A percentile compares a stretch with the other conserved stretches of the same genome.
Evolutionary conservation across 2,329 filamentous ascomycete genomes (phyloP).

Genomic region (Stagonosporopsis rhizophila): DNA sequence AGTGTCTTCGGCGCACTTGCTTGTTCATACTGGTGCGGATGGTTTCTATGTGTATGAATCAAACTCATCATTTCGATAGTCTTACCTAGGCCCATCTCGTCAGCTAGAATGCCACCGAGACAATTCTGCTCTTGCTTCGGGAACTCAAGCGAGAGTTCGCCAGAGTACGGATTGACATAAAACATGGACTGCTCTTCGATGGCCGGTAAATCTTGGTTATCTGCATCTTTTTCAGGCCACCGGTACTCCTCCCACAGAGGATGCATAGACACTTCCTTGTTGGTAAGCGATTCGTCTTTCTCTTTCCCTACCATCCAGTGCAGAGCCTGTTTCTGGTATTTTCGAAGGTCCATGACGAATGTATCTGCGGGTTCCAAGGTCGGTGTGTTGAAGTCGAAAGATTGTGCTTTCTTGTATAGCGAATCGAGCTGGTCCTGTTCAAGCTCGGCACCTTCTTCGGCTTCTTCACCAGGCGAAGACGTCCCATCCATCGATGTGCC

Average conservation of each 20-base stretch:
- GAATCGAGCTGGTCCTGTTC: constrained; percentile 95
- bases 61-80: constrained; percentile 98
- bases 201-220: constrained; percentile 75
- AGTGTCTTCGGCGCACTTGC: constrained; percentile 64
- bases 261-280: constrained; percentile 84
- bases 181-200: constrained; percentile 75
- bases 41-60: constrained; percentile 80
- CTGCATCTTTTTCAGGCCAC: constrained; percentile 87
- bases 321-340: constrained; percentile 94
- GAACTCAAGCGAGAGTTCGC: constrained; percentile 89
- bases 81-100: constrained; percentile 98
- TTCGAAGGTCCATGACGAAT: constrained; percentile 83
- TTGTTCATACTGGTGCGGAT: constrained; percentile 49
- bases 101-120: constrained; percentile 88
- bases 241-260: constrained; percentile 95
- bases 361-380: constrained; percentile 81
- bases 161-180: constrained; percentile 97
- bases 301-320: constrained; percentile 98
- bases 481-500: constrained; percentile 53
- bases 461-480: constrained; percentile 65
- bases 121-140: constrained; percentile 95
- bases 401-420: constrained; percentile 93
- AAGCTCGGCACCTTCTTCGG: constrained; percentile 86
- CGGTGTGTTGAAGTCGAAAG: constrained; percentile 92
- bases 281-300: constrained; percentile 73